A percentile compares a stretch with the other conserved stretches of the same genome.
Conservation (phyloP, 2,329 filamentous ascomycete species). For the Colletotrichum sp. region DNA sequence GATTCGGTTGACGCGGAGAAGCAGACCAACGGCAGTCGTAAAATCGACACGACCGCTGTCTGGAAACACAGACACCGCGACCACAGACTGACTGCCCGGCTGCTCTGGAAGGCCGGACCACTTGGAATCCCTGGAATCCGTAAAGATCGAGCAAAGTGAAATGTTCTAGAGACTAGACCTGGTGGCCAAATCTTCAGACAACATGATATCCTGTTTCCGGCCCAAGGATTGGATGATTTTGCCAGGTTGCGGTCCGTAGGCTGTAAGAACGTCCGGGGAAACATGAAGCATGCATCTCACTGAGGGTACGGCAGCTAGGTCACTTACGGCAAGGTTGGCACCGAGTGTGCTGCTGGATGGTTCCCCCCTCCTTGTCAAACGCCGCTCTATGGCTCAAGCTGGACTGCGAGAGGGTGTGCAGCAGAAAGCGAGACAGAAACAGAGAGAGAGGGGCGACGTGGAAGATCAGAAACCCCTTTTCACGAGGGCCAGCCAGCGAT, state of each 20-base stretch:
- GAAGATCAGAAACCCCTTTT: not conserved
- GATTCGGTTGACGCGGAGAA: not conserved
- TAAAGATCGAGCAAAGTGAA: not conserved
- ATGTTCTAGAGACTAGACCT: not conserved
- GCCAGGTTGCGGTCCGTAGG: not conserved
- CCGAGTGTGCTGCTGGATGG: not conserved
- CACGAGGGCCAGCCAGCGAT: not conserved
- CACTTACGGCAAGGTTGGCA: not conserved
- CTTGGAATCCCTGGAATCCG: not conserved
- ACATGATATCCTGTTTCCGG: not conserved
- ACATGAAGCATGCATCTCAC: not conserved
- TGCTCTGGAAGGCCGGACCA: not conserved
- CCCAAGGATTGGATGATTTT: not conserved
- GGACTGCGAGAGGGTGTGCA: slow-evolving; percentile 2
- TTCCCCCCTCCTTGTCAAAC: not conserved
- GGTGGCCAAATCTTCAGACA: not conserved
- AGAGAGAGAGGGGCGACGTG: not conserved
- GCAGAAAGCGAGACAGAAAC: not conserved
- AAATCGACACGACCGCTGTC: not conserved
- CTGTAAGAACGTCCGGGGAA: not conserved
- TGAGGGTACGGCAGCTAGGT: not conserved
- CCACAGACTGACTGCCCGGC: not conserved
- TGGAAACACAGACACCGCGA: not conserved
- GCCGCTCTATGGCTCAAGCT: not conserved
- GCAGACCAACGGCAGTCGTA: not conserved